phyloP scores from a whole-genome alignment of 73 alveolate genomes.

The Urostyla sp. region DNA sequence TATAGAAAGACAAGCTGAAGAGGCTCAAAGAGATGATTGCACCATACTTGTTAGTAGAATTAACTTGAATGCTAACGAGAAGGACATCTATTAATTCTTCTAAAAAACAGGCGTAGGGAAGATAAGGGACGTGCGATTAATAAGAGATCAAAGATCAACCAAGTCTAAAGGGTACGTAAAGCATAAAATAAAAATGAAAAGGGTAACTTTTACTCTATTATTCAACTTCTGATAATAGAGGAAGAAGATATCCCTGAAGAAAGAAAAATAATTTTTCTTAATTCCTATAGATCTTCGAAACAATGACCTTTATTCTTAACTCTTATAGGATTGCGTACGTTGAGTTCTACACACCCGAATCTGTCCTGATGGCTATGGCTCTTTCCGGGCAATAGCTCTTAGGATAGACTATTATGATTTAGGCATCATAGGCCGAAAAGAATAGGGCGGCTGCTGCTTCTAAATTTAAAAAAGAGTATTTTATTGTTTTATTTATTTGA shows the following conservation, averaged over 20 bases:
- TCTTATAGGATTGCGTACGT: conserved; percentile 88
- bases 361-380: conserved; percentile 90
- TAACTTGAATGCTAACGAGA: conserved; percentile 89
- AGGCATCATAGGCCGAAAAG: conserved; percentile 96
- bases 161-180: conserved; percentile 91
- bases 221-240: neutral
- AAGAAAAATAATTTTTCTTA: neutral
- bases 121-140: conserved; percentile 94
- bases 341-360: conserved; percentile 94
- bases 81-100: conserved; percentile 92
- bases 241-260: neutral
- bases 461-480: conserved; percentile 82
- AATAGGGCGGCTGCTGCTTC: conserved; percentile 95
- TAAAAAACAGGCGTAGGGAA: conserved; percentile 85
- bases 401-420: conserved; percentile 91
- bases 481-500: too few species aligned
- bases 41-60: conserved; percentile 92
- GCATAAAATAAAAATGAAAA: neutral
- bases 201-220: neutral
- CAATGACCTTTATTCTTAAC: conserved; percentile 6
- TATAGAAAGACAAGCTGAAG: conserved; percentile 83
- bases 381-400: conserved; percentile 85
- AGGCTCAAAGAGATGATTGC: conserved; percentile 95
- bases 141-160: conserved; percentile 92
- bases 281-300: neutral